Evolutionary conservation across 192 early-diverging fungal genomes (phyloP), one percentile per base, ranked within the genome.

Genomic region (Paraglomus brasilianum): DNA sequence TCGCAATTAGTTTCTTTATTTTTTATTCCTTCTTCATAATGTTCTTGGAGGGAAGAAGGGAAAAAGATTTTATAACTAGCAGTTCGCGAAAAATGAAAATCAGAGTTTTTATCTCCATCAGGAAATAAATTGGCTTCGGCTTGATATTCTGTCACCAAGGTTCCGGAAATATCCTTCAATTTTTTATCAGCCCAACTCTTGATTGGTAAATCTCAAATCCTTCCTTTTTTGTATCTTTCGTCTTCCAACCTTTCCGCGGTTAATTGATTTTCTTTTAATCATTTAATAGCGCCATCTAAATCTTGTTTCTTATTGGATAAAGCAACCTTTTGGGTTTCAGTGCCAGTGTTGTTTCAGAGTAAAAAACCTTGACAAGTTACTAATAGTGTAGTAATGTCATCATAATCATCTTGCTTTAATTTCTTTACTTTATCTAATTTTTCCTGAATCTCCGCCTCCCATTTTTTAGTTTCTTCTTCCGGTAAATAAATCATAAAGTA

Each of bases 31-130:
- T 60, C 1, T 41, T 60, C 58, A 5, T 60, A 8, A 15, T 39
- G 11, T 43, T 42, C 36, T 60, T 41, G 39, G 4, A 60, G 11
- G 17, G 58, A 36, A 3, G 58, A 42, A 8, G 58, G 58, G 44
- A 60, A 60, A 41, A 43, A 42, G 39, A 60, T 60, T 42, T 39
- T 60, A 60, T 60, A 60, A 60, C 6, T n/a, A 8, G 58, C 58
- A 39, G 58, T 13, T 1, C 53, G 53, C 22, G 53, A 55, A 41
- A 39, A 60, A 5, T 43, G 44, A 60, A 60, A 60, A 39, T 41
- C 21, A 43, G 4, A 6, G 15, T 60, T 41, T 60, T 19, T 60
- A 14, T 43, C 41, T 41, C 58, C 36, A 39, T 15, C 8, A 10
- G 39, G 5, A 13, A 43, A 60, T 5, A 42, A 13, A 15, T 22